Evolutionary conservation across 1,284 basidiomycete genomes (phyloP).

Genomic region (Ustilago xerochloae): DNA sequence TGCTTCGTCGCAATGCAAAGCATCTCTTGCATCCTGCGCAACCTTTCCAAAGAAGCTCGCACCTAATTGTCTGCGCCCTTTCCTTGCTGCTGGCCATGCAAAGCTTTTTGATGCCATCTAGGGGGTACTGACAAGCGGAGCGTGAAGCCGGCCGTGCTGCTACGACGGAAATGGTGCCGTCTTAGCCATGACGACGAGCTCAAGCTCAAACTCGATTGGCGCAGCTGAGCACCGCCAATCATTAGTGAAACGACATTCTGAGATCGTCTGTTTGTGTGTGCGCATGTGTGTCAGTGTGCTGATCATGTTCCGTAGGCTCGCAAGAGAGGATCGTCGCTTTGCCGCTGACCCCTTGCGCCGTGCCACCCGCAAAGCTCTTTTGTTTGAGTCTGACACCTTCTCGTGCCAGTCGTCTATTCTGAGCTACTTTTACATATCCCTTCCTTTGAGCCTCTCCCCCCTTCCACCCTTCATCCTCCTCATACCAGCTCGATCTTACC

Average conservation of each 20-base stretch:
- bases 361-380: neutral
- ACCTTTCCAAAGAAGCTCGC: neutral
- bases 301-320: slow-evolving; percentile 23
- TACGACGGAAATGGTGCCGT: no score
- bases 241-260: neutral
- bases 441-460: slow-evolving; percentile 4
- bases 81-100: no score
- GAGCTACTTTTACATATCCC: slow-evolving; percentile 22
- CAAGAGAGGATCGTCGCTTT: slow-evolving; percentile 24
- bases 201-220: neutral
- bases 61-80: no score
- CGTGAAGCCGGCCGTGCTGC: no score
- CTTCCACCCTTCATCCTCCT: slow-evolving; percentile 1
- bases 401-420: neutral
- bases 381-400: neutral
- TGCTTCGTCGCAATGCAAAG: no score
- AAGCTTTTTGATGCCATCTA: no score
- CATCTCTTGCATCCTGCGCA: slow-evolving; percentile 1
- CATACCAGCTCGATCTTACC: neutral
- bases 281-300: no score
- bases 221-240: neutral
- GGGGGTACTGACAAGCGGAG: no score
- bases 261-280: slow-evolving; percentile 4
- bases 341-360: slow-evolving; percentile 17
- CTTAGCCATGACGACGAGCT: no score